phyloP scores from a whole-genome alignment of 2,329 filamentous ascomycete species.

The Elsinoe necatrix region DNA sequence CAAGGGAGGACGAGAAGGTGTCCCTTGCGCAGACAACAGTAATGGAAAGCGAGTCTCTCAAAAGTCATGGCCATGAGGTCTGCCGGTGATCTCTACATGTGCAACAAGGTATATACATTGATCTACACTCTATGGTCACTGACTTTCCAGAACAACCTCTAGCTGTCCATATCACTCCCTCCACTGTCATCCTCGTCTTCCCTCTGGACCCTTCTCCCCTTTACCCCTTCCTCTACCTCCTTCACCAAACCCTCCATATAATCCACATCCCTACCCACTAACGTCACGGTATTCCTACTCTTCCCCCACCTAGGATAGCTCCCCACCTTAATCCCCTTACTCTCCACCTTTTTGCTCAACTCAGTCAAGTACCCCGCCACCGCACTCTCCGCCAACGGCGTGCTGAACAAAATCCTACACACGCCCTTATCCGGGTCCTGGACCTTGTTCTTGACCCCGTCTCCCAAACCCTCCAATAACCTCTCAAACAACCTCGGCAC shows the following conservation, averaged over 20 bases:
- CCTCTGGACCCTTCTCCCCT: conserved; percentile 58
- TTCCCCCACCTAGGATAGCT: conserved; percentile 92
- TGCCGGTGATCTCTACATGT: background rate
- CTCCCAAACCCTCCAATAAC: conserved; percentile 69
- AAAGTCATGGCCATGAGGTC: background rate
- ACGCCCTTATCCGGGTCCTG: conserved; percentile 74
- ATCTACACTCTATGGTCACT: background rate
- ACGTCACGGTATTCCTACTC: conserved; percentile 77
- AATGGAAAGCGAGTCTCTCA: conserved; percentile 7
- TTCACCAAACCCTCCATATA: conserved; percentile 70
- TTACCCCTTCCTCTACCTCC: conserved; percentile 68
- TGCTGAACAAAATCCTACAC: conserved; percentile 71
- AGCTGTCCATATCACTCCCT: conserved; percentile 34
- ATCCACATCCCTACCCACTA: conserved; percentile 67
- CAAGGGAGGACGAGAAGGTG: conserved; percentile 2
- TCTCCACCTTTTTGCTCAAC: conserved; percentile 63
- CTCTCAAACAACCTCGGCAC: conserved; percentile 77
- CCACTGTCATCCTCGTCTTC: conserved; percentile 54
- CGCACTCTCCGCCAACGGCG: conserved; percentile 76
- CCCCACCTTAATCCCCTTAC: conserved; percentile 80
- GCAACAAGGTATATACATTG: conserved; percentile 4
- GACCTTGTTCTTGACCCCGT: conserved; percentile 60
- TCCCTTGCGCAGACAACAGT: conserved; percentile 13
- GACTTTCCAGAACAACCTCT: background rate
- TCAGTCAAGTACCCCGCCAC: conserved; percentile 77